Evolutionary conservation across 2,329 filamentous ascomycete genomes (phyloP).

Genomic region (Sclerotinia spermophila): DNA sequence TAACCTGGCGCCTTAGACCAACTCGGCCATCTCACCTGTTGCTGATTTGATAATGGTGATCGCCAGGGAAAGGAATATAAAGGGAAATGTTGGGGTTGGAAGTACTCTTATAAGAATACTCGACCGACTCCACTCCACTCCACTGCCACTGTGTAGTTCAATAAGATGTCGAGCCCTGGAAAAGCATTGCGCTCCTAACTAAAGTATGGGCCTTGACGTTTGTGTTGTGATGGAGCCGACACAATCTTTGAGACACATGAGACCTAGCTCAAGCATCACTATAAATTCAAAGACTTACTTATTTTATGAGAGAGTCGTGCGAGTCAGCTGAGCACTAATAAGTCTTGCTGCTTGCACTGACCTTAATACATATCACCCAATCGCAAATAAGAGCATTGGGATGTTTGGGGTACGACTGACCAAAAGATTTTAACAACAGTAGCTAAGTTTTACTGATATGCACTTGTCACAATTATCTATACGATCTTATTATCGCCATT

Average conservation of each 20-base stretch:
- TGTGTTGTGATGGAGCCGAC: too few relatives aligned
- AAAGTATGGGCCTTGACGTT: not conserved
- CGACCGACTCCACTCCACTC: too few relatives aligned
- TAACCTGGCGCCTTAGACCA: constrained; percentile 16
- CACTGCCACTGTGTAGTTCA: too few relatives aligned
- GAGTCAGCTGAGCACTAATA: too few relatives aligned
- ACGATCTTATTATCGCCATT: not conserved
- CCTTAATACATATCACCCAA: not conserved
- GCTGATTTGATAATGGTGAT: fast-evolving
- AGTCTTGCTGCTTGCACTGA: not conserved
- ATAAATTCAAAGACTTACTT: not conserved
- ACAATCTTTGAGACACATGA: not conserved
- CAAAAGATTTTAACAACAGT: too few relatives aligned
- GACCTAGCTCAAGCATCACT: not conserved
- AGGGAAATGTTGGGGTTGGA: not conserved
- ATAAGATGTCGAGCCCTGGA: not conserved
- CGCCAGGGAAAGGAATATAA: fast-evolving
- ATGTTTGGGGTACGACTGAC: not conserved
- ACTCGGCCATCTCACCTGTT: constrained; percentile 10
- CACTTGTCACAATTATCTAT: not conserved
- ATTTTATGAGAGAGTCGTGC: not conserved
- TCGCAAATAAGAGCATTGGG: not conserved
- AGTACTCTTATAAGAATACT: too few relatives aligned
- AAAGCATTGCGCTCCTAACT: not conserved
- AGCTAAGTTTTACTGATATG: not conserved